phyloP scores from a whole-genome alignment of 805 yeast genomes.

The Saccharomycopsis capsularis region DNA sequence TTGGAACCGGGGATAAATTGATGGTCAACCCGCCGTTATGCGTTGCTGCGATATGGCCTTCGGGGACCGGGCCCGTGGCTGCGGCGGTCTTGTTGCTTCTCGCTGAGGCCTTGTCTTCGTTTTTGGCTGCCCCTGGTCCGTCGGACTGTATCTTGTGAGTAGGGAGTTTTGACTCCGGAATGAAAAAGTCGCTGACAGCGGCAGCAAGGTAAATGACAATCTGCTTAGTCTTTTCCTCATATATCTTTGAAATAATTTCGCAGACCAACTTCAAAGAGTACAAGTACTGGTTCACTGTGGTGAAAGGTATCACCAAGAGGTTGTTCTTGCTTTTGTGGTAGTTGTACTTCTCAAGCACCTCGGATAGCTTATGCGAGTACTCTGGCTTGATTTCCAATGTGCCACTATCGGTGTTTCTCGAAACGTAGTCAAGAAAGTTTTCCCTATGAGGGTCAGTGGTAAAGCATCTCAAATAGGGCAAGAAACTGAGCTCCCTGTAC shows the following conservation, averaged over 20 bases:
- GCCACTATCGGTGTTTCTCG: conserved; percentile 24
- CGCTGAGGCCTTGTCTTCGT: no score
- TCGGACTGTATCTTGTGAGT: conserved; percentile 80
- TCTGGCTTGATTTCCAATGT: conserved; percentile 46
- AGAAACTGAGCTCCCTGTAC: conserved; percentile 84
- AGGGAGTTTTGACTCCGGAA: conserved; percentile 79
- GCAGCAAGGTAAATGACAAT: conserved; percentile 82
- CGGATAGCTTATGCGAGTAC: conserved; percentile 54
- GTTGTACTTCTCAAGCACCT: conserved; percentile 33
- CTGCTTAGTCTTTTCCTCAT: conserved; percentile 44
- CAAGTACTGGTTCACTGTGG: conserved; percentile 90
- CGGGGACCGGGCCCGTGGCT: neutral
- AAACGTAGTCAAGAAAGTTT: conserved; percentile 67
- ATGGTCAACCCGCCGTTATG: conserved; percentile 65
- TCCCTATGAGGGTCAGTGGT: conserved; percentile 38
- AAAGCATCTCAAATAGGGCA: conserved; percentile 88
- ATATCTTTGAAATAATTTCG: conserved; percentile 34
- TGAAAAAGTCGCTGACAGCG: conserved; percentile 93
- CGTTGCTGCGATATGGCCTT: neutral
- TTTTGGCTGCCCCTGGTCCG: neutral
- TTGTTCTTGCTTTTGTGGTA: conserved; percentile 25
- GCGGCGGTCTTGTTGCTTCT: neutral
- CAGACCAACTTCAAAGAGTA: conserved; percentile 73
- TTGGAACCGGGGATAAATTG: conserved; percentile 94
- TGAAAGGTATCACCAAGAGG: conserved; percentile 68